These are phyloP conservation scores for Calonectria montana DNA, from an alignment of 2,329 filamentous ascomycete genomes.

Conservation along the genomic window DNA sequence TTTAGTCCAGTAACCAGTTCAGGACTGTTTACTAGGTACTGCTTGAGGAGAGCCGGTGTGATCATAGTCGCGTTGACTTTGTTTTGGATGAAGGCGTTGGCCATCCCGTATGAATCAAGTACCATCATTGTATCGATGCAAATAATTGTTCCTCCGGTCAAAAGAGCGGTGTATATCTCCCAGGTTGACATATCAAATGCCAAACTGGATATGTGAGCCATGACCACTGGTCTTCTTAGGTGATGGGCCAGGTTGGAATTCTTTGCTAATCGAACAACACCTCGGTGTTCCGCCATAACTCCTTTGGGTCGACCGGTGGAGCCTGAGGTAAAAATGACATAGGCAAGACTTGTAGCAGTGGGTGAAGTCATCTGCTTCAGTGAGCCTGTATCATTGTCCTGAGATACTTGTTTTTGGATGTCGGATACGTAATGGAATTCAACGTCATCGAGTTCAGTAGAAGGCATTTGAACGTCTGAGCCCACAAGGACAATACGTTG, in stretches of 20 bases:
- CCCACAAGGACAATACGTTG: constrained; percentile 23
- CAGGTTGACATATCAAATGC: not conserved
- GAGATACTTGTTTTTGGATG: not conserved
- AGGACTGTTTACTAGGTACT: not conserved
- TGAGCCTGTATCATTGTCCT: not conserved
- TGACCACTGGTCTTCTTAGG: not conserved
- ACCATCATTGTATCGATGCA: not conserved
- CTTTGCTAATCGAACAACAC: not conserved
- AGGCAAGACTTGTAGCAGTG: not conserved
- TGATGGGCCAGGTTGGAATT: not conserved
- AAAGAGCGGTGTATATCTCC: not conserved
- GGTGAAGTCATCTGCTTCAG: not conserved
- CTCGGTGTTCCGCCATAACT: not conserved
- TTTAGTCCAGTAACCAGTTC: not conserved
- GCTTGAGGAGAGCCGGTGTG: not conserved
- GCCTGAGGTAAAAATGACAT: not conserved
- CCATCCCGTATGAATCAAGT: not conserved
- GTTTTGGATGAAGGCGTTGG: not conserved
- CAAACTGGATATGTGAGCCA: not conserved
- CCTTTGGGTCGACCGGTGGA: not conserved
- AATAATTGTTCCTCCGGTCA: not conserved
- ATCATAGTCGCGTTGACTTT: not conserved
- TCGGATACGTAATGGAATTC: constrained; percentile 4
- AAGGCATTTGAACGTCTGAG: not conserved
- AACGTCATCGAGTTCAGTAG: not conserved